phyloP scores from a whole-genome alignment of 2,329 filamentous ascomycete species.

The Sporothrix dimorphospora region DNA sequence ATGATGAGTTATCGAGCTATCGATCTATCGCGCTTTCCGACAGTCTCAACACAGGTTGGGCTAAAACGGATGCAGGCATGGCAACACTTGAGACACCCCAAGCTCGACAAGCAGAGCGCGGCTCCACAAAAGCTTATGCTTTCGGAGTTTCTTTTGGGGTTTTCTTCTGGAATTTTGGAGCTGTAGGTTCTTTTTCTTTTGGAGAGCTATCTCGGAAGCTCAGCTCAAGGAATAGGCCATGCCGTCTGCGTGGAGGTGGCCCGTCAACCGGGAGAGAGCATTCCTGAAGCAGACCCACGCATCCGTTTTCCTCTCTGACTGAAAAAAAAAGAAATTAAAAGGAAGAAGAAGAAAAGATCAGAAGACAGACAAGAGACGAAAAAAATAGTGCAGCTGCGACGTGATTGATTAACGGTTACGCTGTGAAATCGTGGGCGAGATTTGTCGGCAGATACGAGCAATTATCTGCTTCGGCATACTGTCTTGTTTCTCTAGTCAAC shows the following conservation, averaged over 20 bases:
- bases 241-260: neutral
- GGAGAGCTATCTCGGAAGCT: neutral
- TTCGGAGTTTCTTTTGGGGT: neutral
- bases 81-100: conserved; percentile 11
- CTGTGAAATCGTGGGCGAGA: neutral
- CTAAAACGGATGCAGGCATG: neutral
- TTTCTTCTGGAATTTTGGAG: conserved; percentile 8
- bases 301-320: neutral
- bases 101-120: neutral
- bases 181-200: too few relatives aligned
- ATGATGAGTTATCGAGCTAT: neutral
- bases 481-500: too few relatives aligned
- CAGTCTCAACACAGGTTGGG: neutral
- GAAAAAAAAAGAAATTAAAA: neutral
- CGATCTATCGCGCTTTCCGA: neutral
- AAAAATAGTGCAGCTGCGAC: neutral
- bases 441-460: neutral
- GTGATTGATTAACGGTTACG: neutral
- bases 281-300: neutral
- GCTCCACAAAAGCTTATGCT: conserved; percentile 18
- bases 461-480: too few relatives aligned
- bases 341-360: too few relatives aligned
- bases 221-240: neutral
- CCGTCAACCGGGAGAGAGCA: neutral
- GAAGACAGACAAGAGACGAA: neutral